Conservation (phyloP, 306 rosid genomes). For the Lotus japonicus region DNA sequence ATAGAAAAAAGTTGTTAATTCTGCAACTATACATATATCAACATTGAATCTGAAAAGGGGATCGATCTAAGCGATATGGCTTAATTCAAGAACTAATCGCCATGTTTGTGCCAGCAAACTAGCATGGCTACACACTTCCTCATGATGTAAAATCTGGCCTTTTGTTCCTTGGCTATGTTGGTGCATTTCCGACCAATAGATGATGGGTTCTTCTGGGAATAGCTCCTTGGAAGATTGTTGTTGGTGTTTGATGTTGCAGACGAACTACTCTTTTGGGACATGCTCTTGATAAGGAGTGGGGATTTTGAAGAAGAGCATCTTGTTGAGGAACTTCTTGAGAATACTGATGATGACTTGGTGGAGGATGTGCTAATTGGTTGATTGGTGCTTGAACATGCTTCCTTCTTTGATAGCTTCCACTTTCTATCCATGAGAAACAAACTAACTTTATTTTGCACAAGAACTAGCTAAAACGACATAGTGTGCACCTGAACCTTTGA, state of each 20-base stretch:
- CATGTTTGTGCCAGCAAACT: slow-evolving; percentile 96
- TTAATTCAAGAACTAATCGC: slow-evolving; percentile 41
- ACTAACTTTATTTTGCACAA: background rate
- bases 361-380: background rate
- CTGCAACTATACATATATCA: slow-evolving; percentile 15
- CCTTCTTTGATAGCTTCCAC: slow-evolving; percentile 81
- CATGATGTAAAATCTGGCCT: slow-evolving; percentile 94
- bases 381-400: slow-evolving; percentile 27
- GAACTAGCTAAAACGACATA: background rate
- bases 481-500: background rate
- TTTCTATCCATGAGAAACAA: slow-evolving; percentile 58
- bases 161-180: slow-evolving; percentile 78
- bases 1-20: slow-evolving; percentile 25
- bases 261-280: slow-evolving; percentile 46
- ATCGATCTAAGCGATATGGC: background rate
- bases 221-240: slow-evolving; percentile 49
- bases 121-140: slow-evolving; percentile 92
- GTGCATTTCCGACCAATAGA: slow-evolving; percentile 71
- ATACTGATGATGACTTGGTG: slow-evolving; percentile 38
- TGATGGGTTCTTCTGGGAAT: slow-evolving; percentile 59
- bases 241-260: slow-evolving; percentile 37
- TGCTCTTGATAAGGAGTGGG: slow-evolving; percentile 49
- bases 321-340: slow-evolving; percentile 65
- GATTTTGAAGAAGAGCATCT: slow-evolving; percentile 58
- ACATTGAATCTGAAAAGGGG: slow-evolving; percentile 25